A percentile compares a stretch with the other conserved stretches of the same genome.
phyloP scores from a whole-genome alignment of 1,284 basidiomycete species.

The Coniferiporia weirii region DNA sequence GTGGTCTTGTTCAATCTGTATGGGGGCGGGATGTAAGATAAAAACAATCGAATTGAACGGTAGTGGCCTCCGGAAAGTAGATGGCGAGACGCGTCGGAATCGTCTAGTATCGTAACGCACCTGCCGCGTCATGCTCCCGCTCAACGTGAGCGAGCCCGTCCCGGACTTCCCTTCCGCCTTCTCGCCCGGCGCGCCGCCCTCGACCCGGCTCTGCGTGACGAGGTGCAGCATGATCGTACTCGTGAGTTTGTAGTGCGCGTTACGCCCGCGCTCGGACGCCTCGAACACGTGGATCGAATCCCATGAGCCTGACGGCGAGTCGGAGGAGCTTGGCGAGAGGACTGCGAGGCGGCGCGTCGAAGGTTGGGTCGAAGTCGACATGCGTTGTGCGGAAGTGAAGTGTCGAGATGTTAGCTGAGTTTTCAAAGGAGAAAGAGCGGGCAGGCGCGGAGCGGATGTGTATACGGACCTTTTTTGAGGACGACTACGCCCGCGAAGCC shows the following conservation, averaged over 20 bases:
- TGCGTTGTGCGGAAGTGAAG: too few relatives aligned
- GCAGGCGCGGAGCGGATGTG: too few relatives aligned
- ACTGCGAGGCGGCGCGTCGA: slow-evolving; percentile 33
- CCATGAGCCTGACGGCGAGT: slow-evolving; percentile 82
- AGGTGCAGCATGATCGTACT: slow-evolving; percentile 98
- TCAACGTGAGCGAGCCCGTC: slow-evolving; percentile 77
- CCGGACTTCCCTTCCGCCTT: slow-evolving; percentile 37
- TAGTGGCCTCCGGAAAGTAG: too few relatives aligned
- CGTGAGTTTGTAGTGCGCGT: slow-evolving; percentile 95
- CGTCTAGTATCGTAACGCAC: slow-evolving; percentile 38
- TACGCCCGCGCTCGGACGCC: slow-evolving; percentile 80
- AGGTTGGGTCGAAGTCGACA: not conserved
- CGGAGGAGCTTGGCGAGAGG: slow-evolving; percentile 47
- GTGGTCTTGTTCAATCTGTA: slow-evolving; percentile 81
- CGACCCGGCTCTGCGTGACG: slow-evolving; percentile 44
- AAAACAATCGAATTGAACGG: not conserved
- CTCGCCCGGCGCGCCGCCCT: slow-evolving; percentile 36
- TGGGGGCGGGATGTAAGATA: not conserved
- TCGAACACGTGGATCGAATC: slow-evolving; percentile 99
- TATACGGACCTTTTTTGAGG: slow-evolving; percentile 84
- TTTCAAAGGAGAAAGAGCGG: too few relatives aligned
- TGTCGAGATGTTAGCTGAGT: too few relatives aligned
- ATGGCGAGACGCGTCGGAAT: too few relatives aligned
- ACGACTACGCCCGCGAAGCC: slow-evolving; percentile 96
- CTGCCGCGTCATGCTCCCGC: slow-evolving; percentile 97